Percentiles rank a stretch among this genome's conserved stretches.
phyloP scores from a whole-genome alignment of 352 stramenopile genomes.

The Nothophytophthora sp. region DNA sequence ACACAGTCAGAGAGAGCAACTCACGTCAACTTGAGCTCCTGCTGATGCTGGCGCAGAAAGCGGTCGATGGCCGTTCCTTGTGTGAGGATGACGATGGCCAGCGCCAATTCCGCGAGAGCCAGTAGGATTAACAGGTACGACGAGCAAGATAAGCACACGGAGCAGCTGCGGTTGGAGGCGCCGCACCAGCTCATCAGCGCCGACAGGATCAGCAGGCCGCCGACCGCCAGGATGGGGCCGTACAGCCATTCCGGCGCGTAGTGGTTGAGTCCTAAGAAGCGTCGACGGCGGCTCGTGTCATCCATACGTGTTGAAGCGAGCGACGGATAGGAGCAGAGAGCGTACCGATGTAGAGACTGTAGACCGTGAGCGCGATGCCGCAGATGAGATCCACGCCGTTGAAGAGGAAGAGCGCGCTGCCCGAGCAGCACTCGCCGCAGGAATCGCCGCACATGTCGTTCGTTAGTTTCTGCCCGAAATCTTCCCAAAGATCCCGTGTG shows the following conservation, averaged over 20 bases:
- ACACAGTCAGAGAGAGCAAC: conserved; percentile 1
- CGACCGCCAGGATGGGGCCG: conserved; percentile 53
- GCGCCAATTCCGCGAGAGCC: conserved; percentile 54
- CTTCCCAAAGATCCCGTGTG: too few relatives aligned
- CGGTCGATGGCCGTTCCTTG: conserved; percentile 57
- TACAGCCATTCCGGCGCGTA: conserved; percentile 76
- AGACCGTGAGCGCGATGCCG: conserved; percentile 55
- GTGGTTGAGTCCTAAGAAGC: conserved; percentile 52
- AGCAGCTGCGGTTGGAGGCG: conserved; percentile 46
- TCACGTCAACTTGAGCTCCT: conserved; percentile 63
- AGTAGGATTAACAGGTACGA: conserved; percentile 65
- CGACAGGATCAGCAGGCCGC: conserved; percentile 46
- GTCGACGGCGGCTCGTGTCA: too few relatives aligned
- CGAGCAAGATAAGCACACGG: conserved; percentile 51
- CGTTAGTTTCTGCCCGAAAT: too few relatives aligned
- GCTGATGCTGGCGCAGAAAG: conserved; percentile 65
- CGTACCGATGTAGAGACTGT: conserved; percentile 60
- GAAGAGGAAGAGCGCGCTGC: conserved; percentile 69
- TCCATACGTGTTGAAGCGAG: too few relatives aligned
- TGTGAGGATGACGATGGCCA: conserved; percentile 72
- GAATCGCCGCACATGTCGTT: conserved; percentile 39
- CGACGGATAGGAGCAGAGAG: too few relatives aligned
- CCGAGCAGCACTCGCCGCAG: conserved; percentile 50
- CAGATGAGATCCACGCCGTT: conserved; percentile 71
- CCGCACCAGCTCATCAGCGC: conserved; percentile 69